Evolutionary conservation across 306 rosid genomes (phyloP), one percentile per base, ranked within the genome.

Genomic region (Dryas alaskensis): DNA sequence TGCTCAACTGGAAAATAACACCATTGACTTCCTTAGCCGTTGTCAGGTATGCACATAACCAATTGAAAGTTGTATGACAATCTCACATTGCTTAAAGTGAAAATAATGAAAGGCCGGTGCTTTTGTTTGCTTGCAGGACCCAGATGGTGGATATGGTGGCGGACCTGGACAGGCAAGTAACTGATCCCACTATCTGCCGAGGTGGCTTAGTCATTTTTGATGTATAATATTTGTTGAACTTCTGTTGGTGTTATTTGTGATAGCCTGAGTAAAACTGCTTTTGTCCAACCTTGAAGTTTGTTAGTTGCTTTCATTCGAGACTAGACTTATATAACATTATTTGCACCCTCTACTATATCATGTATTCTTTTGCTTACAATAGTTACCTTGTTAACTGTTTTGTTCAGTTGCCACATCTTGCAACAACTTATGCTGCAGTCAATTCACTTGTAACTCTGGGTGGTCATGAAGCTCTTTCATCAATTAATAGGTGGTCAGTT

Each of bases 131-230:
- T 77, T 73, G 72, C 85, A 93, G 98, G 97, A 93, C 78, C 85
- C 85, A 37, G 76, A 84, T 74, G 98, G 97, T 80, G 97, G 97
- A 75, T 93, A 82, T 81, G 94, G 90, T 42, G 98, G 98, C 16
- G 98, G 97, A 71, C 98, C 98, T 81, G 94, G 92, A 73, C 98
- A 93, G 97, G 98, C 87, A 86, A 85, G 96, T 70, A 51, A 65
- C 80, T 66, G 19, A 22, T 82, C 53, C 47, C 13, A 11, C 12
- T 17, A 68, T 73, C 58, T 73, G 40, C 3, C 31, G 1, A 14
- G 17, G 12, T 60, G 8, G 19, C 64, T 61, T 79, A 40, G 37
- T 53, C 43, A 54, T 10, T 72, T 63, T 76, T 43, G 44, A 65
- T 60, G 54, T 82, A 31, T 22, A 22, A 22, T 73, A 65, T 53